Conservation (phyloP, 2,329 filamentous ascomycete genomes). For the Ophiostoma quercus region DNA sequence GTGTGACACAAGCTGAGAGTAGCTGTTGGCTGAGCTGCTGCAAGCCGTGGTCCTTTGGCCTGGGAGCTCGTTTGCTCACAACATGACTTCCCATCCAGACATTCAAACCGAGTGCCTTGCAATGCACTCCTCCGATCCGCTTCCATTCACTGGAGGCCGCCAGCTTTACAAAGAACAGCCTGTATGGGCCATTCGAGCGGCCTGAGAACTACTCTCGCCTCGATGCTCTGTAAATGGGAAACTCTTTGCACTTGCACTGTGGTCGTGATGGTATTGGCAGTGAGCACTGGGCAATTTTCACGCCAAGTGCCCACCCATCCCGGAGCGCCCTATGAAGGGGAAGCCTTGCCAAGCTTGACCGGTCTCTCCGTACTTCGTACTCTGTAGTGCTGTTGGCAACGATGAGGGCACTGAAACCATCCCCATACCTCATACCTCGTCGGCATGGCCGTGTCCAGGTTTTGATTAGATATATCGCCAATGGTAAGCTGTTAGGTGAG, state of each 20-base stretch:
- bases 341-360: background rate
- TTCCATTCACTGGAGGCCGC: background rate
- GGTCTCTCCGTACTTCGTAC: background rate
- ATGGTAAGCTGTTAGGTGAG: background rate
- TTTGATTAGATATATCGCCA: background rate
- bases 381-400: background rate
- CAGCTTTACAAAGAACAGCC: background rate
- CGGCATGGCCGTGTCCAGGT: background rate
- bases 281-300: background rate
- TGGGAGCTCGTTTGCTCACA: background rate
- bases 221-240: background rate
- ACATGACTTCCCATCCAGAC: background rate
- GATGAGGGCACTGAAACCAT: background rate
- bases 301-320: background rate
- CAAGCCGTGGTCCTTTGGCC: background rate
- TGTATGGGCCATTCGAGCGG: background rate
- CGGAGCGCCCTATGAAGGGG: background rate
- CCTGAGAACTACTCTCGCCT: background rate
- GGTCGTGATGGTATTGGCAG: background rate
- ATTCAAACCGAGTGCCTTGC: background rate
- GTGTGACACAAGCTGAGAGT: background rate
- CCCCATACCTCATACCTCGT: background rate
- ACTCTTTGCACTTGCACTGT: background rate
- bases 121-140: background rate
- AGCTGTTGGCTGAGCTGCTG: background rate